A percentile compares a stretch with the other conserved stretches of the same genome.
Evolutionary conservation across 2,329 filamentous ascomycete species (phyloP).

Genomic region (Colletotrichum truncatum): DNA sequence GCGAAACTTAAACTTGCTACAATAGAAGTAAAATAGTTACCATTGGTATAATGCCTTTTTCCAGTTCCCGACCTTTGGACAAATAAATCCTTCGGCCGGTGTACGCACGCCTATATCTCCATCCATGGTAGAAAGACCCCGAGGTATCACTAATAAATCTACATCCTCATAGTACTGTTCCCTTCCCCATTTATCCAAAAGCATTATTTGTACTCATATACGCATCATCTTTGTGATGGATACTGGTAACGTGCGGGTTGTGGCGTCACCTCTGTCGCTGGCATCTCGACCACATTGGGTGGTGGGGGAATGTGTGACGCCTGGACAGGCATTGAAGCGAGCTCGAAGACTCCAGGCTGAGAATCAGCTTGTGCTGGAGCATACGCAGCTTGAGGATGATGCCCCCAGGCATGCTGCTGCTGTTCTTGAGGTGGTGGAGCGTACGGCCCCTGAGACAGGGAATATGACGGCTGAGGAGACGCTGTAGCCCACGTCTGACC

Average conservation of each 20-base stretch:
- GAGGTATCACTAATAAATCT: neutral
- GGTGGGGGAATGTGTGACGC: neutral
- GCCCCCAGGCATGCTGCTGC: constrained; percentile 20
- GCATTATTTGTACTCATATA: neutral
- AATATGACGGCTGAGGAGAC: constrained; percentile 11
- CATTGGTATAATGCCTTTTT: no score
- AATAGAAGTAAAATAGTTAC: no score
- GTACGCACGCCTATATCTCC: neutral
- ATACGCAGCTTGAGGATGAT: constrained; percentile 18
- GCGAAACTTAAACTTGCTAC: no score
- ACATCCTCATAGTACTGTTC: neutral
- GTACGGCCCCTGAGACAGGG: neutral
- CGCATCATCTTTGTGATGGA: neutral
- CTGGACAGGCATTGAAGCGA: constrained; percentile 25
- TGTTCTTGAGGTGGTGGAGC: neutral
- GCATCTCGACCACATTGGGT: constrained; percentile 28
- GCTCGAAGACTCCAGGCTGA: constrained; percentile 27
- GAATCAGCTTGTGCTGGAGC: neutral
- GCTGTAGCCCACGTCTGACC: constrained; percentile 21
- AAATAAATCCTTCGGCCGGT: neutral
- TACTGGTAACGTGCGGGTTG: neutral
- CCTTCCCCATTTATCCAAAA: no score
- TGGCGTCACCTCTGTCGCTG: constrained; percentile 18
- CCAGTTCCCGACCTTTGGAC: no score
- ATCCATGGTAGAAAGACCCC: neutral